These are phyloP conservation scores for Cucumis hystrix DNA, from an alignment of 306 rosid genomes.

Conservation along the genomic window DNA sequence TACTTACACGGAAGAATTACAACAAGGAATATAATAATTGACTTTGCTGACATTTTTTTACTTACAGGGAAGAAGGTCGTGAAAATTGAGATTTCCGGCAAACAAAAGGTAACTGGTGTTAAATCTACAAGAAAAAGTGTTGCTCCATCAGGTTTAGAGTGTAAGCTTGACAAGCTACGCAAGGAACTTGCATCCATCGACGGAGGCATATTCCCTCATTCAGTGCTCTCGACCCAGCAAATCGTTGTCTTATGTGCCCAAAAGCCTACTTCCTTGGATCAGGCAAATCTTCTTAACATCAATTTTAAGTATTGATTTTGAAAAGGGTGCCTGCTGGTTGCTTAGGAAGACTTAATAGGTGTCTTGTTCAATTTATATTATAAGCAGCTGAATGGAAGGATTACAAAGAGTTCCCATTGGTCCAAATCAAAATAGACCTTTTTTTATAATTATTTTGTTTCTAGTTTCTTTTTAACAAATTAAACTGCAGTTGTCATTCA, in stretches of 20 bases:
- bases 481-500: too few species aligned
- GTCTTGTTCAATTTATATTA: neutral
- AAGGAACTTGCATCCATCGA: constrained; percentile 55
- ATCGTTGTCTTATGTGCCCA: constrained; percentile 47
- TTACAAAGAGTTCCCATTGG: neutral
- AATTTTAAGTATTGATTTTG: neutral
- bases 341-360: neutral
- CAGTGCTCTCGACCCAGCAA: constrained; percentile 71
- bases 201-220: constrained; percentile 84
- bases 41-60: neutral
- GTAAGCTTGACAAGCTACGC: constrained; percentile 69
- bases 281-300: constrained; percentile 13
- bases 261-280: constrained; percentile 55
- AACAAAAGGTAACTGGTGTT: constrained; percentile 30
- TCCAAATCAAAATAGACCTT: neutral
- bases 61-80: constrained; percentile 48
- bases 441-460: too few species aligned
- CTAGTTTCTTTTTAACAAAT: too few species aligned
- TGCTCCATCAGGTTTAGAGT: constrained; percentile 52
- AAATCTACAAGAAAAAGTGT: constrained; percentile 33
- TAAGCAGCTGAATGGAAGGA: neutral
- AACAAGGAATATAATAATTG: neutral
- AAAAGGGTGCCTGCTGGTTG: neutral
- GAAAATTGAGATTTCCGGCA: constrained; percentile 42
- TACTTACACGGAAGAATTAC: neutral